Base-by-base conservation (phyloP, 2,329 filamentous ascomycete species). In the Paecilomyces variotii region DNA sequence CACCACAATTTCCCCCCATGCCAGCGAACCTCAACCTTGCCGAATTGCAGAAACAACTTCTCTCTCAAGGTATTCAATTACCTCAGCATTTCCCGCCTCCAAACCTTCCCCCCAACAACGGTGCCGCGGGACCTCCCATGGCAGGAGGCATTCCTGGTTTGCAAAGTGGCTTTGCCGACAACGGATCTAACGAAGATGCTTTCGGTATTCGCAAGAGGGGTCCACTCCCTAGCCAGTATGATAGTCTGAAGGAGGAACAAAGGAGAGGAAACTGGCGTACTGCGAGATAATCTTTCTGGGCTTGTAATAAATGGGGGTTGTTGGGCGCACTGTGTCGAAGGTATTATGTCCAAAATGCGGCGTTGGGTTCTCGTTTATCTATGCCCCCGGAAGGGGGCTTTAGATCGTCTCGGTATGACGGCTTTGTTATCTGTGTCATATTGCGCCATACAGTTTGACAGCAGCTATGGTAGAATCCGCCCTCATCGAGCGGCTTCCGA, bases 211-310 rank as follows among this genome's bases (percentile, higher is more conserved):
- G 88, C 60, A 80, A 78, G 64, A 77, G 87, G 61, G 89, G 83
- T 4, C 90, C 89, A 7, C 75, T 96, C 51, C 91, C 91, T 0
- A 92, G 89, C 70, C 91, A 95, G 74, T 85, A 89, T 69, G 91
- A 94, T 70, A 92, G 89, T 65, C 75, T 95, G 65, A 84, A 87
- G 65, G 84, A 87, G 72, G 89, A 93, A 73, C 90, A 93, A 79
- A 82, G 82, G 62, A 77, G 78, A 62, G 80, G 80, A 10, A 74
- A 79, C 63, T 84, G 78, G 66, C 71, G 77, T 51, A 76, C 73
- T 64, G 69, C 76, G 27, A 69, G 74, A 59, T 74, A 67, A 57
- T 28, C 14, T 28, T 14, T 26, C 11, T 24, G 50, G 27, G 50
- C n/a, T 52, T 28, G 25, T 12, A 26, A 26, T 28, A 26, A 25